Percentiles rank a stretch among this genome's conserved stretches.
phyloP scores from a whole-genome alignment of 768 basidiomycete genomes.

The Plicaturopsis crispa region DNA sequence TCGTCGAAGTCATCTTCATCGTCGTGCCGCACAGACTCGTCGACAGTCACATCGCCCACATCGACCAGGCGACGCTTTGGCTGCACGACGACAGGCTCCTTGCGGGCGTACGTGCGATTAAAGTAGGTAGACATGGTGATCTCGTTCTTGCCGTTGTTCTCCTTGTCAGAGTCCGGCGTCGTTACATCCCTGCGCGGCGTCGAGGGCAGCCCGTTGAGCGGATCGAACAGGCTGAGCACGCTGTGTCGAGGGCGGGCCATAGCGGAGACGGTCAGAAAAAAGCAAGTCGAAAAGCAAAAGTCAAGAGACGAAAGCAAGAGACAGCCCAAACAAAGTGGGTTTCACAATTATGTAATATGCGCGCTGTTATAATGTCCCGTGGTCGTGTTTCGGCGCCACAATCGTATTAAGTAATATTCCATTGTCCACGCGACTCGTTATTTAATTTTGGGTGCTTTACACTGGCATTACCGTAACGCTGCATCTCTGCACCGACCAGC shows the following conservation, averaged over 20 bases:
- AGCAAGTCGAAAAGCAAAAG: too few relatives aligned
- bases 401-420: too few relatives aligned
- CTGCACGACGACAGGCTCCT: constrained; percentile 8
- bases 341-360: too few relatives aligned
- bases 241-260: constrained; percentile 35
- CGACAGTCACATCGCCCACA: constrained; percentile 40
- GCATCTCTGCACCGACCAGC: too few relatives aligned
- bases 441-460: too few relatives aligned
- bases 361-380: too few relatives aligned
- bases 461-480: too few relatives aligned
- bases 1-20: constrained; percentile 27
- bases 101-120: constrained; percentile 18
- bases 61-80: constrained; percentile 37
- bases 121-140: constrained; percentile 30
- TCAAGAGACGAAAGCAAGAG: too few relatives aligned
- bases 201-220: constrained; percentile 22
- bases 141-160: constrained; percentile 24
- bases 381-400: too few relatives aligned
- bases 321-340: too few relatives aligned
- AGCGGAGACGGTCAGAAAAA: constrained; percentile 17
- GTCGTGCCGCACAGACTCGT: constrained; percentile 22
- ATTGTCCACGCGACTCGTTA: too few relatives aligned
- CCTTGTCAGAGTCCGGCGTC: constrained; percentile 35
- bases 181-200: constrained; percentile 6
- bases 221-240: constrained; percentile 45